phyloP scores from a whole-genome alignment of 257 asterid species.

The Cordia subcordata region DNA sequence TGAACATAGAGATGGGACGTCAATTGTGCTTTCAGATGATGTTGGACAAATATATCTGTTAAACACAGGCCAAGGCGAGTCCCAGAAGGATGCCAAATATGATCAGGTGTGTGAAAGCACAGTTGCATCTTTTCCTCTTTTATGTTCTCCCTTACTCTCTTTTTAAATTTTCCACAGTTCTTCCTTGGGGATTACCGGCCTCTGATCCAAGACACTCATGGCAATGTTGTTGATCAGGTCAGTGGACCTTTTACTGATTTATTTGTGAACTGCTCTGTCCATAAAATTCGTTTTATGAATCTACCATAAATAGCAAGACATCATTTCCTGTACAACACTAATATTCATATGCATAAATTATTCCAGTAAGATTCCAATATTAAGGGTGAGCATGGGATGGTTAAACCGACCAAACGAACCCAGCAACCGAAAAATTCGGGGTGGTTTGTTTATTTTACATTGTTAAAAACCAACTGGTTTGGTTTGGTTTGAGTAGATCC shows the following conservation, averaged over 20 bases:
- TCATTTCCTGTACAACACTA: neutral
- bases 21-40: constrained; percentile 96
- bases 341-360: too few relatives aligned
- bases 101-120: constrained; percentile 65
- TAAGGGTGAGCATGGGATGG: too few relatives aligned
- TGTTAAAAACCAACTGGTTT: too few relatives aligned
- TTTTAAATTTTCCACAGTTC: constrained; percentile 41
- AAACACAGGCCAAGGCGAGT: constrained; percentile 96
- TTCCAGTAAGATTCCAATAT: too few relatives aligned
- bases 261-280: constrained; percentile 2
- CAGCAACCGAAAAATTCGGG: too few relatives aligned
- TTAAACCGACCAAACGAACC: too few relatives aligned
- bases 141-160: neutral
- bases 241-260: constrained; percentile 11
- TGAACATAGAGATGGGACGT: constrained; percentile 87
- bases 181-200: constrained; percentile 99
- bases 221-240: constrained; percentile 94
- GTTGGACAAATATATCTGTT: constrained; percentile 93
- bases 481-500: too few relatives aligned
- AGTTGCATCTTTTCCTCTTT: neutral
- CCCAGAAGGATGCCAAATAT: constrained; percentile 94
- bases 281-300: neutral
- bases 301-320: neutral
- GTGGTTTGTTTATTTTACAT: too few relatives aligned
- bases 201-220: constrained; percentile 71